A percentile compares a stretch with the other conserved stretches of the same genome.
These are phyloP conservation scores for Theileria annulata DNA, from an alignment of 169 alveolate genomes.

Conservation along the genomic window DNA sequence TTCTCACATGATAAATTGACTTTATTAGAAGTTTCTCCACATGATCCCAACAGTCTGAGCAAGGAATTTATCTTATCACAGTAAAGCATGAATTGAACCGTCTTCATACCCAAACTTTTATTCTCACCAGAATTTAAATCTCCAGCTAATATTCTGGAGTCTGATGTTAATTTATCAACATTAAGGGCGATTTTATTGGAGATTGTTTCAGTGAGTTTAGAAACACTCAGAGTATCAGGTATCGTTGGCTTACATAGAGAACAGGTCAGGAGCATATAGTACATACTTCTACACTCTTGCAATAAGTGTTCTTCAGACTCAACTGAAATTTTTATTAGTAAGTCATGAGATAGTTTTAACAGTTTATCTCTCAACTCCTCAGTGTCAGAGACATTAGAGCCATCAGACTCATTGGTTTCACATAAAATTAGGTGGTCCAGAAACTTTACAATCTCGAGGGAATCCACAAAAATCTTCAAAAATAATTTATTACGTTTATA, in stretches of 20 bases:
- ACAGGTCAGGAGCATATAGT: conserved; percentile 2
- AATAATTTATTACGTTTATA: conserved; percentile 7
- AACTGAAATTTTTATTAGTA: not conserved
- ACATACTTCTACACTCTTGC: conserved; percentile 13
- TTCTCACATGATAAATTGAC: not conserved
- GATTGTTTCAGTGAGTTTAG: not conserved
- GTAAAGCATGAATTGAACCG: conserved; percentile 6
- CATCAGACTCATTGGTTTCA: not conserved
- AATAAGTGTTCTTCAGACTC: conserved; percentile 1
- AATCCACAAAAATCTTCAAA: conserved; percentile 14
- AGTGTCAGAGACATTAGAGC: not conserved
- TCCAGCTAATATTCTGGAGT: not conserved
- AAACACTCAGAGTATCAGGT: not conserved
- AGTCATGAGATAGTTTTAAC: not conserved
- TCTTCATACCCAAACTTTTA: not conserved
- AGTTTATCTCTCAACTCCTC: not conserved
- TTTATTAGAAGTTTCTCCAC: not conserved
- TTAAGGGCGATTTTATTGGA: not conserved
- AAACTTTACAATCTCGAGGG: not conserved
- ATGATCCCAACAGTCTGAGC: not conserved
- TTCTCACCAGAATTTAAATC: not conserved
- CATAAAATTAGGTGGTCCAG: conserved; percentile 1
- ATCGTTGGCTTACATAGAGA: not conserved
- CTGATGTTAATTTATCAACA: not conserved
- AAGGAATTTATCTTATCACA: not conserved